Evolutionary conservation across 108 stramenopile species (phyloP).

Genomic region (Fragilaria crotonensis): DNA sequence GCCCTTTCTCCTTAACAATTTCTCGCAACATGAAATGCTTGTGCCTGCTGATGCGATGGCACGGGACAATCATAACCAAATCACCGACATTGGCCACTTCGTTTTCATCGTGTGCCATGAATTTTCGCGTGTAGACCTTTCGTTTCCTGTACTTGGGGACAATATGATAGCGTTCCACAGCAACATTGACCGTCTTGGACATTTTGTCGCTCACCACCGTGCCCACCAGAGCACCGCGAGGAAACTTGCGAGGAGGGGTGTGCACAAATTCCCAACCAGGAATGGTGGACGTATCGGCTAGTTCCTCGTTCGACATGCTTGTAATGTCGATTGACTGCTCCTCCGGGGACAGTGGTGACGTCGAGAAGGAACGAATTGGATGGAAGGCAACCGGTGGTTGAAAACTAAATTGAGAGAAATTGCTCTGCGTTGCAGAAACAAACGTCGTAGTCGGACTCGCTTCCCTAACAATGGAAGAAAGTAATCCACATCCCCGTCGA

Average conservation of each 20-base stretch:
- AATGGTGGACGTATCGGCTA: constrained; percentile 56
- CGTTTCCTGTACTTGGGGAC: constrained; percentile 72
- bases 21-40: constrained; percentile 85
- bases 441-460: too few relatives aligned
- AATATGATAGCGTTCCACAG: constrained; percentile 72
- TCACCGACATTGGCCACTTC: constrained; percentile 79
- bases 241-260: constrained; percentile 62
- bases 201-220: constrained; percentile 83
- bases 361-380: not conserved
- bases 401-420: too few relatives aligned
- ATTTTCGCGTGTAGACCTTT: constrained; percentile 63
- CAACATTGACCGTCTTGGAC: constrained; percentile 85
- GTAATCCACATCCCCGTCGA: too few relatives aligned
- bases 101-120: constrained; percentile 89
- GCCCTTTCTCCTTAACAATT: constrained; percentile 74
- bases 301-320: constrained; percentile 66
- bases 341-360: not conserved
- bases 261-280: constrained; percentile 77
- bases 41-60: constrained; percentile 72
- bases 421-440: too few relatives aligned
- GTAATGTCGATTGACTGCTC: constrained; percentile 10
- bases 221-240: constrained; percentile 73
- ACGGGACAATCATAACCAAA: constrained; percentile 85
- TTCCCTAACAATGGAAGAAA: too few relatives aligned
- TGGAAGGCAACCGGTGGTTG: too few relatives aligned